Percentiles rank a stretch among this genome's conserved stretches.
phyloP scores from a whole-genome alignment of 345 rosid species.

The Brassica carinata region DNA sequence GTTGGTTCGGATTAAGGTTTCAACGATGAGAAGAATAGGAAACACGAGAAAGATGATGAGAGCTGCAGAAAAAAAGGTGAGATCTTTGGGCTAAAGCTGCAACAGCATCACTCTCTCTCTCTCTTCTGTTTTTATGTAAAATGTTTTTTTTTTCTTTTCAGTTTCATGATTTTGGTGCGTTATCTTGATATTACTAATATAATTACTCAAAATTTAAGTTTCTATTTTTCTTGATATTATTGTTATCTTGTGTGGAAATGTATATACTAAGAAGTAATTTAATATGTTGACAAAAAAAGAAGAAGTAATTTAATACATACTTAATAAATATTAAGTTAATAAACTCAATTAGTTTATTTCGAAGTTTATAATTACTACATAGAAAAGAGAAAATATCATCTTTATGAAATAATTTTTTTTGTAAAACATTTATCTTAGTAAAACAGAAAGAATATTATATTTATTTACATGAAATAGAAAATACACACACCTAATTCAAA shows the following conservation, averaged over 20 bases:
- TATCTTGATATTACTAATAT: not conserved
- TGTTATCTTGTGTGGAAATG: not conserved
- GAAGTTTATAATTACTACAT: too few relatives aligned
- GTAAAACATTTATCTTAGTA: too few relatives aligned
- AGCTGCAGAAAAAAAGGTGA: slow-evolving; percentile 26
- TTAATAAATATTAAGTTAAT: too few relatives aligned
- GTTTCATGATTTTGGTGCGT: slow-evolving; percentile 30
- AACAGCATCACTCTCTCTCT: slow-evolving; percentile 18
- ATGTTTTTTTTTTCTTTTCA: not conserved
- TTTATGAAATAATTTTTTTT: too few relatives aligned
- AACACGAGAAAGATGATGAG: slow-evolving; percentile 14
- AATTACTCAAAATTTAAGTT: not conserved
- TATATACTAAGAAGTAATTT: too few relatives aligned
- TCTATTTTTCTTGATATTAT: not conserved
- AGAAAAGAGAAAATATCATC: too few relatives aligned
- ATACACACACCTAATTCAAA: too few relatives aligned
- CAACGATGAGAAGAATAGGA: not conserved
- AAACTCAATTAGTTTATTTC: too few relatives aligned
- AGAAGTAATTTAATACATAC: too few relatives aligned
- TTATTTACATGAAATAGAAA: too few relatives aligned
- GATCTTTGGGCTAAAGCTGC: slow-evolving; percentile 41
- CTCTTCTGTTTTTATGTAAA: not conserved
- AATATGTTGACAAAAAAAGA: too few relatives aligned
- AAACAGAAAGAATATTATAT: too few relatives aligned
- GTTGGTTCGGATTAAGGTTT: slow-evolving; percentile 21